phyloP scores from a whole-genome alignment of 805 yeast genomes.

The Nakazawaea holstii region DNA sequence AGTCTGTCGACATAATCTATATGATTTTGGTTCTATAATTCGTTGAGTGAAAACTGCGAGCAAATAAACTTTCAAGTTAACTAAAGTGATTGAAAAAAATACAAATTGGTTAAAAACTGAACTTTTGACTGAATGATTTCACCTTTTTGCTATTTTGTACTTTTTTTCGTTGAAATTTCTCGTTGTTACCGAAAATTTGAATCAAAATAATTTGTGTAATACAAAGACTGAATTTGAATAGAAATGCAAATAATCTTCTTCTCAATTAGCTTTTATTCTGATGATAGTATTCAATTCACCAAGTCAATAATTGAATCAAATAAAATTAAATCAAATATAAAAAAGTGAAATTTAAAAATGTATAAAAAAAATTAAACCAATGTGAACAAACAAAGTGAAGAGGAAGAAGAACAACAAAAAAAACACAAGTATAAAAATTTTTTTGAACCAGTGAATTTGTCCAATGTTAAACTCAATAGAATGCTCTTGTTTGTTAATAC shows the following conservation, averaged over 20 bases:
- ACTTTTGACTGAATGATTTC: not conserved
- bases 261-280: no score
- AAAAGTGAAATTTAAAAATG: not conserved
- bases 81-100: no score
- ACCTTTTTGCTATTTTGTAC: not conserved
- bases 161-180: not conserved
- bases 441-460: not conserved
- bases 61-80: no score
- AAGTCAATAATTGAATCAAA: not conserved
- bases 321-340: not conserved
- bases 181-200: not conserved
- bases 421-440: not conserved
- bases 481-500: not conserved
- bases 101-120: no score
- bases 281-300: no score
- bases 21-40: not conserved
- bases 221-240: not conserved
- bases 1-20: not conserved
- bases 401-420: not conserved
- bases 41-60: no score
- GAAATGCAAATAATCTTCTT: no score
- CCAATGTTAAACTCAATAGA: not conserved
- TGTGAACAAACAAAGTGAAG: not conserved
- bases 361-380: no score
- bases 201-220: not conserved